These are phyloP conservation scores for Westerdykella sp. DNA, from an alignment of 2,329 filamentous ascomycete genomes.

Conservation along the genomic window DNA sequence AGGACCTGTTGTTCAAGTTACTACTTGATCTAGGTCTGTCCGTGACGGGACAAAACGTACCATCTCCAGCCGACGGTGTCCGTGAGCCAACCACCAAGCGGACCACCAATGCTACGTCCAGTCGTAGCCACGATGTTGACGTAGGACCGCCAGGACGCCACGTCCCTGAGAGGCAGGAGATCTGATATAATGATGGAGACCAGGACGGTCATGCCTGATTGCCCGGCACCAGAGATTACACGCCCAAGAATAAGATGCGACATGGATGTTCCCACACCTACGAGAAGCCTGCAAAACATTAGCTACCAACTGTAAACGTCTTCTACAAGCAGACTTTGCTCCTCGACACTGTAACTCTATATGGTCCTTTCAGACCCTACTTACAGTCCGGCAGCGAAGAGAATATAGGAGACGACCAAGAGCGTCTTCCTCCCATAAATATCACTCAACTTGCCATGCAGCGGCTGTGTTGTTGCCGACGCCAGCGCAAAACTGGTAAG, in stretches of 20 bases:
- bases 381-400: constrained; percentile 35
- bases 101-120: constrained; percentile 47
- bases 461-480: constrained; percentile 33
- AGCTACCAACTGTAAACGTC: too few relatives aligned
- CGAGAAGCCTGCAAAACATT: too few relatives aligned
- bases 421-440: constrained; percentile 41
- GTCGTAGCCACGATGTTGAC: constrained; percentile 48
- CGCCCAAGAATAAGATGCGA: constrained; percentile 43
- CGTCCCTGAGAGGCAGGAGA: constrained; percentile 44
- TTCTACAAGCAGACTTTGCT: too few relatives aligned
- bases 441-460: constrained; percentile 43
- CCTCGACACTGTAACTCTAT: too few relatives aligned
- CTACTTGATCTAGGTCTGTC: not conserved
- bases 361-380: too few relatives aligned
- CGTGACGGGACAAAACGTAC: constrained; percentile 29
- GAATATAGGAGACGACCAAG: constrained; percentile 36
- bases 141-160: constrained; percentile 46
- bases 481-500: constrained; percentile 42
- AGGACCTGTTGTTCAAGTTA: constrained; percentile 40
- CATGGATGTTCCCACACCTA: constrained; percentile 9
- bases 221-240: constrained; percentile 57
- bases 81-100: constrained; percentile 55
- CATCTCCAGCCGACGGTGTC: constrained; percentile 62
- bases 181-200: constrained; percentile 46
- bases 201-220: constrained; percentile 54